Base-by-base conservation (phyloP, 768 basidiomycete species). In the Hygrophoropsis aurantiaca region DNA sequence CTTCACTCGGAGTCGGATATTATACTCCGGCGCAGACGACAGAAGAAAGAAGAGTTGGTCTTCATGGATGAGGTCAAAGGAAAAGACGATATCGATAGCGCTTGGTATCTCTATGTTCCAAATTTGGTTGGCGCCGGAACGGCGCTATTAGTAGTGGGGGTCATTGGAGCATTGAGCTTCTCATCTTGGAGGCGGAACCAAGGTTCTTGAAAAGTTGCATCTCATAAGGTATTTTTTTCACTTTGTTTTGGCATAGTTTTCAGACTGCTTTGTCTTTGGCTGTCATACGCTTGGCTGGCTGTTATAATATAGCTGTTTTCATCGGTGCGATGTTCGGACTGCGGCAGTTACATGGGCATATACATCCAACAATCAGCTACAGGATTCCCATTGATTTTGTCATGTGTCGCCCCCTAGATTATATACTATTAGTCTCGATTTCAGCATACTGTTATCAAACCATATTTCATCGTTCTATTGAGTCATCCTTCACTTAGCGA, bases 81-180 rank as follows among this genome's bases (percentile, higher is more conserved):
- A 6, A 63, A 57, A 41, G 79, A 81, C 18, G 82, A 84, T 27
- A 71, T 84, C 32, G 86, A 89, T 46, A 79, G 73, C 63, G 75
- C 86, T 19, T 91, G 89, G 89, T 90, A 88, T 56, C 56, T 90
- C 40, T 87, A 88, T 50, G 69, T 91, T 33, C 89, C 89, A 3
- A 83, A 86, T 20, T 63, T 91, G 52, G 82, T 91, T 6, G 89
- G 89, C 8, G 89, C 88, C 20, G 89, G 88, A n/a, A 90, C 88
- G 18, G 89, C 89, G 36, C 59, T 91, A 46, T 73, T 90, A 35
- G 85, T 90, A 18, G 83, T 88, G 18, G 85, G 86, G 0, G 83
- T 87, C 27, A 82, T 90, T 18, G 87, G 88, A 3, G 85, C 85
- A 5, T 65, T 91, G 53, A 87, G 87, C 51, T 80, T 91, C 61